These are phyloP conservation scores for Agaricus blazei DNA, from an alignment of 768 basidiomycete genomes.

Conservation along the genomic window DNA sequence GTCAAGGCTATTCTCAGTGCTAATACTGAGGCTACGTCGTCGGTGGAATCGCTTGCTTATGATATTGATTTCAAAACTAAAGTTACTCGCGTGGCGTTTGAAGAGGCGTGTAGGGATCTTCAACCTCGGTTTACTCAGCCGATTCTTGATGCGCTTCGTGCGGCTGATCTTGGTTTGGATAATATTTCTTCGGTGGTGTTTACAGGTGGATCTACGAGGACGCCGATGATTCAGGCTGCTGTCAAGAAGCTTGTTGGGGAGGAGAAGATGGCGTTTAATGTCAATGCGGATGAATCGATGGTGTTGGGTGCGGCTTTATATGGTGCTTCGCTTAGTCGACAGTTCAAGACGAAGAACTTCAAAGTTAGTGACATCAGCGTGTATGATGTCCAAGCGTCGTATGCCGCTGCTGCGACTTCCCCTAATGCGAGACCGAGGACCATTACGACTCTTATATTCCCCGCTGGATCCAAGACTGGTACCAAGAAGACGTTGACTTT, in stretches of 20 bases:
- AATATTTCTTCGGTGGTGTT: conserved; percentile 87
- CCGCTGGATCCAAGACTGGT: conserved; percentile 68
- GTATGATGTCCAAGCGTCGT: conserved; percentile 77
- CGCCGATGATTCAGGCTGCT: conserved; percentile 87
- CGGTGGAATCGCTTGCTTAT: conserved; percentile 86
- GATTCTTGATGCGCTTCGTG: conserved; percentile 64
- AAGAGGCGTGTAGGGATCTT: conserved; percentile 65
- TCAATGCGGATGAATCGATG: conserved; percentile 95
- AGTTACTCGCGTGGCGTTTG: conserved; percentile 75
- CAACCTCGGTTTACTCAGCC: conserved; percentile 61
- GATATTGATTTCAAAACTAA: conserved; percentile 88
- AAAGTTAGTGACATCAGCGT: conserved; percentile 70
- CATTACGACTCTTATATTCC: conserved; percentile 76
- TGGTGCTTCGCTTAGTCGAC: conserved; percentile 81
- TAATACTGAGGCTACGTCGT: conserved; percentile 72
- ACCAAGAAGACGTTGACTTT: conserved; percentile 85
- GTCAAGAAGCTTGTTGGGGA: conserved; percentile 76
- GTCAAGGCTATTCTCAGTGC: conserved; percentile 93
- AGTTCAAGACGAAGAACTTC: conserved; percentile 95
- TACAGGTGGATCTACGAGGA: conserved; percentile 86
- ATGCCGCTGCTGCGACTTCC: conserved; percentile 56
- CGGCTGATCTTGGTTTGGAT: conserved; percentile 60
- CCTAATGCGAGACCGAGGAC: conserved; percentile 51
- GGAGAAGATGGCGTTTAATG: conserved; percentile 88
- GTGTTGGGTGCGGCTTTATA: conserved; percentile 92